Base-by-base conservation (phyloP, 495 filamentous ascomycete species). In the Podospora pseudopauciseta region DNA sequence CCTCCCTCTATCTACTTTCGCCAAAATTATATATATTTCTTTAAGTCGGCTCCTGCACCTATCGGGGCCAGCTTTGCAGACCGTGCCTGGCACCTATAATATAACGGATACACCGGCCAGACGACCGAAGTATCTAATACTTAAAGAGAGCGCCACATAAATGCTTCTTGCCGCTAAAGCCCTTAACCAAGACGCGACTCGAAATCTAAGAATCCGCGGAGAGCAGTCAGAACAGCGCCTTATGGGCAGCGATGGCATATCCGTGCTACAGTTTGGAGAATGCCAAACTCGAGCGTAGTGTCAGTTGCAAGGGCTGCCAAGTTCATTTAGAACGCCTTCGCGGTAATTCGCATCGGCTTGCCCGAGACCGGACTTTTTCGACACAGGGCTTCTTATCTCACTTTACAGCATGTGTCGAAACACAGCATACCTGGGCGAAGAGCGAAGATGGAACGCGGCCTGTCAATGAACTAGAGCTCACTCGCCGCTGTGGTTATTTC, bases 291-390 rank as follows among this genome's bases (percentile, higher is more conserved):
- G 64, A 60, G 64, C 64, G 64, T 60, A 55, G 53, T 60, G 64
- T 66, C 64, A 66, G 64, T 39, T 27, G 28, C 54, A 62, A 69
- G 64, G 66, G 63, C 70, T 28, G 63, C 70, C 54, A 71, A 67
- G 32, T 39, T 55, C 34, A 39, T 49, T 30, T 49, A 23, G 63
- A 49, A 64, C 34, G 3, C 53, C 44, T 64, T 3, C 63, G 34
- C 34, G 63, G 63, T 55, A 39, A 55, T 55, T 64, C 63, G 63
- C 32, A 49, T 23, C 5, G 18, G 32, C 32, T 39, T 39, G 32
- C 32, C 19, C 63, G 63, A 64, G 34, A 55, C 63, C 63, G 39
- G 63, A 23, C 32, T 55, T 64, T 64, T 64, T 64, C 63, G 30
- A 64, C 63, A 11, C 34, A 64, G 63, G 63, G 63, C 63, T 64